phyloP scores from a whole-genome alignment of 2,329 filamentous ascomycete species.

The Tolypocladium amazonense region DNA sequence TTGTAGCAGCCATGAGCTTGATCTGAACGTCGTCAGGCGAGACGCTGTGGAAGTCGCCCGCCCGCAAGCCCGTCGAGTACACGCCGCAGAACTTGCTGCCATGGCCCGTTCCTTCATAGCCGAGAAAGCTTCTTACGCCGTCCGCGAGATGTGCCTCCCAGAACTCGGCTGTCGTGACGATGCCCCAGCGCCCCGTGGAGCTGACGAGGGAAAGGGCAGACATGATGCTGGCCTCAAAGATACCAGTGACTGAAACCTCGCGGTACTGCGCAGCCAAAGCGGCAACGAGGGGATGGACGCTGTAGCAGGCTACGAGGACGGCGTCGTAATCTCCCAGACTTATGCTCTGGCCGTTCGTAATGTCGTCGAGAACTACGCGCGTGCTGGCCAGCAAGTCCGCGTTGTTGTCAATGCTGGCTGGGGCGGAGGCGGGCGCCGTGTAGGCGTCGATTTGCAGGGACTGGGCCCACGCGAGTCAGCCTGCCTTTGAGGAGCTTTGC shows the following conservation, averaged over 20 bases:
- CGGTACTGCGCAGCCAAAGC: slow-evolving; percentile 31
- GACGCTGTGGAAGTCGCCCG: slow-evolving; percentile 67
- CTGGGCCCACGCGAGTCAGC: slow-evolving; percentile 15
- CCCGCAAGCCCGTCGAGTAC: slow-evolving; percentile 69
- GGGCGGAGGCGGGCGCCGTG: slow-evolving; percentile 51
- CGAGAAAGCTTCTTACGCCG: slow-evolving; percentile 57
- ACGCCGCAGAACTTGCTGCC: slow-evolving; percentile 62
- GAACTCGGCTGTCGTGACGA: slow-evolving; percentile 76
- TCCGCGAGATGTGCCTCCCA: slow-evolving; percentile 66
- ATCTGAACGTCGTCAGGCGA: slow-evolving; percentile 50
- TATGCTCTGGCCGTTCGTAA: slow-evolving; percentile 25
- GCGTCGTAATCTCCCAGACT: slow-evolving; percentile 48
- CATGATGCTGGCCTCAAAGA: slow-evolving; percentile 76
- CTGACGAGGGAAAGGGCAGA: slow-evolving; percentile 43
- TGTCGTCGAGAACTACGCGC: slow-evolving; percentile 46
- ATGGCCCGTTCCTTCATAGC: slow-evolving; percentile 23
- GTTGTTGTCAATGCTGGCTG: slow-evolving; percentile 69
- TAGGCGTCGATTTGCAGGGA: slow-evolving; percentile 47
- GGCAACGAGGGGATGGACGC: slow-evolving; percentile 66
- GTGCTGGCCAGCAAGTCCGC: slow-evolving; percentile 56
- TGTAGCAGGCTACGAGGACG: slow-evolving; percentile 85
- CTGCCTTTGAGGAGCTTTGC: neutral
- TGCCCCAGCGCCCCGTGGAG: slow-evolving; percentile 55
- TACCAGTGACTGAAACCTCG: slow-evolving; percentile 40
- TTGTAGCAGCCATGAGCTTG: slow-evolving; percentile 61